phyloP scores from a whole-genome alignment of 805 yeast genomes.

The Kodamaea restingae region DNA sequence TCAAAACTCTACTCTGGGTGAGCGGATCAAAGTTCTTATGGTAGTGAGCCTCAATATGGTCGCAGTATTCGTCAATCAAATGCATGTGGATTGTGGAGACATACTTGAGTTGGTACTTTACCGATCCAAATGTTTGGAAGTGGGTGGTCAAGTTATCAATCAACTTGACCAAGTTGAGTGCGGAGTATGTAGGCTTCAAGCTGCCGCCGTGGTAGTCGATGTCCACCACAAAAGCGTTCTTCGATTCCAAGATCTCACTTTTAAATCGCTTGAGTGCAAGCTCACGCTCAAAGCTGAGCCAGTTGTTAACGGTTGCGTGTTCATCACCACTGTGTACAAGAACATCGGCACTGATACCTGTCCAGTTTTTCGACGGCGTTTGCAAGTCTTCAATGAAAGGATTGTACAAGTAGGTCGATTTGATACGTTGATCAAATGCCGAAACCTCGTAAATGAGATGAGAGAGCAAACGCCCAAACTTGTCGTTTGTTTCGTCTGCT shows the following conservation, averaged over 20 bases:
- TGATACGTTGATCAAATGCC: constrained; percentile 51
- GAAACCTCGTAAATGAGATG: constrained; percentile 58
- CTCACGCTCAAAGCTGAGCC: constrained; percentile 53
- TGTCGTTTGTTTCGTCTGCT: constrained; percentile 19
- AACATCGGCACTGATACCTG: constrained; percentile 44
- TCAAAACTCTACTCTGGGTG: constrained; percentile 28
- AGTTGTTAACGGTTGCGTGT: constrained; percentile 27
- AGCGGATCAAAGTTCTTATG: constrained; percentile 40
- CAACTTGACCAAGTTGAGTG: constrained; percentile 53
- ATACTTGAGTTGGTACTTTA: constrained; percentile 52
- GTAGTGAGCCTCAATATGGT: constrained; percentile 26
- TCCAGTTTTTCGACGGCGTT: constrained; percentile 37
- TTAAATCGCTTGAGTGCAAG: constrained; percentile 50
- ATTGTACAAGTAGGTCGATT: constrained; percentile 42
- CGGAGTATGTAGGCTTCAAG: constrained; percentile 56
- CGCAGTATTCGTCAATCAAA: constrained; percentile 50
- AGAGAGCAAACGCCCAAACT: constrained; percentile 46
- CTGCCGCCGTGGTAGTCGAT: constrained; percentile 37
- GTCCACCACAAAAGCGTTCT: constrained; percentile 56
- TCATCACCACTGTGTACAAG: constrained; percentile 27
- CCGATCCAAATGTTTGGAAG: constrained; percentile 47
- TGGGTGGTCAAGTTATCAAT: constrained; percentile 54
- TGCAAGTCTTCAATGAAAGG: constrained; percentile 30
- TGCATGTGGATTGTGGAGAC: constrained; percentile 55
- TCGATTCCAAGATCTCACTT: constrained; percentile 43